Conservation (phyloP, 2,329 filamentous ascomycete genomes). For the Cephalotrichum gorgonifer region DNA sequence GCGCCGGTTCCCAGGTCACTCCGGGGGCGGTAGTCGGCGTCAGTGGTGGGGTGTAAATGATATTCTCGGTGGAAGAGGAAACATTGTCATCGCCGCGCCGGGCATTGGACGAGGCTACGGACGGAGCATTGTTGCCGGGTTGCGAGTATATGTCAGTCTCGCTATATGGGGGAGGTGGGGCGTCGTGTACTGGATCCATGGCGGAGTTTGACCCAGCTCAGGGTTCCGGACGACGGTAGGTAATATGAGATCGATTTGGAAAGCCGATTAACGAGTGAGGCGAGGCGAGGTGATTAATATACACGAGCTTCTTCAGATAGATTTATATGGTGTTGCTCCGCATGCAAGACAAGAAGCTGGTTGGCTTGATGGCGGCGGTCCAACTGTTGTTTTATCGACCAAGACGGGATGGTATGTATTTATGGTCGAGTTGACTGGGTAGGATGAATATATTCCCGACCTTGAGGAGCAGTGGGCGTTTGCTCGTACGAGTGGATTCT, state of each 20-base stretch:
- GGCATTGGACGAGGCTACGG: slow-evolving; percentile 12
- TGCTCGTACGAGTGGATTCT: too few relatives aligned
- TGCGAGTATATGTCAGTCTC: slow-evolving; percentile 46
- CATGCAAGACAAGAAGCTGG: too few relatives aligned
- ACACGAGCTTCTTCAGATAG: too few relatives aligned
- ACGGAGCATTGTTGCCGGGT: slow-evolving; percentile 20
- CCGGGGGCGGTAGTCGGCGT: slow-evolving; percentile 27
- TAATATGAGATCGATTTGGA: not conserved
- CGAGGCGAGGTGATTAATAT: too few relatives aligned
- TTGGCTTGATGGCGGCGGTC: too few relatives aligned
- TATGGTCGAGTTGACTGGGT: too few relatives aligned
- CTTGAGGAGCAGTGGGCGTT: too few relatives aligned
- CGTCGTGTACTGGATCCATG: slow-evolving; percentile 16
- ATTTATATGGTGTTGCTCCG: too few relatives aligned
- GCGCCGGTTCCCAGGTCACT: slow-evolving; percentile 12
- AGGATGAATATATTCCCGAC: too few relatives aligned
- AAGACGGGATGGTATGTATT: too few relatives aligned
- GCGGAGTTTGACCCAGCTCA: not conserved
- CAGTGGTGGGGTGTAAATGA: slow-evolving; percentile 41
- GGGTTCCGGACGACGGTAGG: not conserved
- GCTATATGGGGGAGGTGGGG: slow-evolving; percentile 45
- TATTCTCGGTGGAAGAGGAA: slow-evolving; percentile 29
- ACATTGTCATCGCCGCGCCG: slow-evolving; percentile 8
- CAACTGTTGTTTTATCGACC: too few relatives aligned
- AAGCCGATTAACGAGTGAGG: not conserved